Evolutionary conservation across 23 red algal genomes (phyloP), one percentile per base, ranked within the genome.

Genomic region (Gracilariopsis chorda): DNA sequence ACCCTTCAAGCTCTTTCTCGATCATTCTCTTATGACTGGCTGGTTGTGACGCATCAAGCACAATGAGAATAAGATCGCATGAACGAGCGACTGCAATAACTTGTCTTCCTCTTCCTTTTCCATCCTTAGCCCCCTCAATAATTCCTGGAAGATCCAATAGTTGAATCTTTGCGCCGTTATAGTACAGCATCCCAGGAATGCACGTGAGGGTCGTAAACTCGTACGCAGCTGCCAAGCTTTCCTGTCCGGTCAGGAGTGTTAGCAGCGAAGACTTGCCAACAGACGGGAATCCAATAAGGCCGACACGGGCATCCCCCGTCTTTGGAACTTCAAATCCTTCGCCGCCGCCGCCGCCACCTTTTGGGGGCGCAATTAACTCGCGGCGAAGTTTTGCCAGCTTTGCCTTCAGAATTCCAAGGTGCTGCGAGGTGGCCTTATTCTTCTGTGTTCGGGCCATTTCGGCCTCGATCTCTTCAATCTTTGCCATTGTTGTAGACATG

Each of bases 71-170:
- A 27, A 99, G 78, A 70, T 95, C 84, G 43, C 92, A 95, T 14
- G 97, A 99, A 14, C 97, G 87, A 10, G 97, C 97, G 55, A 99
- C 93, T 14, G 97, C 97, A 90, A 99, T 99, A 30, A 99, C 97
- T 53, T 99, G 97, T 19, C 93, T 77, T 8, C 97, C 97, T 36
- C 97, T 77, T 4, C 97, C 97, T 65, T 95, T 95, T 25, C 97
- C 97, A 60, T 99, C 92, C 43, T 95, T 92, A 7, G 97, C 97
- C 34, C 97, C 97, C 86, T 99, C 97, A 63, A 99, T 99, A 52
- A 99, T 99, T 48, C 97, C 97, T 1, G 97, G 97, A 10, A 99
- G 71, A 80, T 99, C 97, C 35, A 99, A 78, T 45, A 99, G 32
- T 49, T 99, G 97, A 75, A 99, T 94, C 80, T 94, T 93, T 0